These are phyloP conservation scores for Ceraceosorus guamensis DNA, from an alignment of 1,284 basidiomycete genomes.

Conservation along the genomic window DNA sequence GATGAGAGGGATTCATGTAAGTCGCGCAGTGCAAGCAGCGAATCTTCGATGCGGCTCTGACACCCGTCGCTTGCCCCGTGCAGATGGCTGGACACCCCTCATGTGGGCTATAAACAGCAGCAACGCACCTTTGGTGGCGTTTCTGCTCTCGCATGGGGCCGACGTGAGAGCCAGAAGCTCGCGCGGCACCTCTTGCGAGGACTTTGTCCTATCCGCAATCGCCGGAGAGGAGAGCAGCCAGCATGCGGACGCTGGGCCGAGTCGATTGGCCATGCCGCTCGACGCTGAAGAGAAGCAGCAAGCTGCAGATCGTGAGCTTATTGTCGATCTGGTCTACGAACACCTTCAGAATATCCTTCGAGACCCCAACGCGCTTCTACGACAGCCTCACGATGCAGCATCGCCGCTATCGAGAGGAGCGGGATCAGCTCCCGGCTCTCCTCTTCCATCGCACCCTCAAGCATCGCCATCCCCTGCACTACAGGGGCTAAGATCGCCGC, in stretches of 20 bases:
- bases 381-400: neutral
- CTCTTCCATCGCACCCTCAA: neutral
- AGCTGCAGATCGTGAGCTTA: conserved; percentile 16
- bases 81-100: conserved; percentile 89
- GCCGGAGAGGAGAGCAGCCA: neutral
- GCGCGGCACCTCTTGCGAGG: conserved; percentile 36
- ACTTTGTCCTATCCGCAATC: conserved; percentile 33
- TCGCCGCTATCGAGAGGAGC: neutral
- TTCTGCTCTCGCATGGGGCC: conserved; percentile 77
- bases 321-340: conserved; percentile 37
- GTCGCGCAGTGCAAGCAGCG: neutral
- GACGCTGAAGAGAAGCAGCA: no score
- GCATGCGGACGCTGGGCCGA: neutral
- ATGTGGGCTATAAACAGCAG: conserved; percentile 84
- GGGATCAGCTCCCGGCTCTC: no score
- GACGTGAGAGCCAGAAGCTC: conserved; percentile 29
- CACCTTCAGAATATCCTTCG: no score
- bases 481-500: no score
- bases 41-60: no score
- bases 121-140: conserved; percentile 81
- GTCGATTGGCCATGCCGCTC: neutral
- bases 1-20: conserved; percentile 33
- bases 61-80: no score
- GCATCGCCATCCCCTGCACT: neutral
- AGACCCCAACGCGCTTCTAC: no score